Evolutionary conservation across 495 filamentous ascomycete genomes (phyloP).

Genomic region (Emericellopsis terricola): DNA sequence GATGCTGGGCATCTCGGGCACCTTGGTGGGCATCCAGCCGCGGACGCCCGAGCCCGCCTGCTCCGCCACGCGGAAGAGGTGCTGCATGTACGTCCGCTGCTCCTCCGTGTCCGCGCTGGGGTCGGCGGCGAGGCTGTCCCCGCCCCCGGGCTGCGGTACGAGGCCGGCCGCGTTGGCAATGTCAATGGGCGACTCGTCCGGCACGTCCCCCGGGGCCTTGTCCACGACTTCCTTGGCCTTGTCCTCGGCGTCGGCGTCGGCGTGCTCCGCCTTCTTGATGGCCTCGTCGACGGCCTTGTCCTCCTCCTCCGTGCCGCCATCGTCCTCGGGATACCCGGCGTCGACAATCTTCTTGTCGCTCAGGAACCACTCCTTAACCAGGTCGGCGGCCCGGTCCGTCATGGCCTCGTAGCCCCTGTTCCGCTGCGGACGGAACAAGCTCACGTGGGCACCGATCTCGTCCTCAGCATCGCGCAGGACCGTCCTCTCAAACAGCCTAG

Average conservation of each 20-base stretch:
- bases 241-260: constrained; percentile 5
- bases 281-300: constrained; percentile 18
- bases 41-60: constrained; percentile 19
- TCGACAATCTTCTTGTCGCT: constrained; percentile 23
- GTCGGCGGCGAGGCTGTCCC: constrained; percentile 7
- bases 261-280: constrained; percentile 7
- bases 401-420: constrained; percentile 64
- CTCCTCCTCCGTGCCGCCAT: constrained; percentile 16
- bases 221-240: constrained; percentile 5
- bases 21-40: constrained; percentile 12
- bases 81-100: constrained; percentile 21
- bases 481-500: constrained; percentile 34
- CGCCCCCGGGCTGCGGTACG: constrained; percentile 22
- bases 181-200: constrained; percentile 26
- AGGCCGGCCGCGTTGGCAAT: constrained; percentile 26
- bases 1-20: constrained; percentile 8
- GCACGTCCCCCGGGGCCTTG: constrained; percentile 4
- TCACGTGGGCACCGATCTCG: constrained; percentile 68
- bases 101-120: constrained; percentile 6
- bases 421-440: constrained; percentile 60
- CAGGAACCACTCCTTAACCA: constrained; percentile 34
- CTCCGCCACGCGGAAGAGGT: constrained; percentile 27
- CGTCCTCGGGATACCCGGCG: constrained; percentile 16
- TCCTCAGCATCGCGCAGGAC: constrained; percentile 60
- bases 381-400: constrained; percentile 41